A percentile compares a stretch with the other conserved stretches of the same genome.
These are phyloP conservation scores for Polyrhizophydium stewartii DNA, from an alignment of 371 early-diverging fungal genomes.

Conservation along the genomic window DNA sequence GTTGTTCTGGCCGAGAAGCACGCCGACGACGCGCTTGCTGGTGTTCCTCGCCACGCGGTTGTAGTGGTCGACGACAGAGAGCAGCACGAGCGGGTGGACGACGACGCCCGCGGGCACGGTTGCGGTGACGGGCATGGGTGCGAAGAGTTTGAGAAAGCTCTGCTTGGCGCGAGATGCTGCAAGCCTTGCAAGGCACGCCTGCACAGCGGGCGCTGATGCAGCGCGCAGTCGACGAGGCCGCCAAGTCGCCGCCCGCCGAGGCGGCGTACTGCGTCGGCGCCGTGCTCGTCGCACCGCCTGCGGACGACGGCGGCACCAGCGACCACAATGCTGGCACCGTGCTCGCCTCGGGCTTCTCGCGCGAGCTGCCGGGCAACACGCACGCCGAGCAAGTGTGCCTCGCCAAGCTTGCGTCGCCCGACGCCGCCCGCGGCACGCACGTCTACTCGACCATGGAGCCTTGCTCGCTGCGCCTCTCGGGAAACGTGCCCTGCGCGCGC, in stretches of 20 bases:
- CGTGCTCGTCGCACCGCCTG: slow-evolving; percentile 50
- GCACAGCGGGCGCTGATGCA: slow-evolving; percentile 45
- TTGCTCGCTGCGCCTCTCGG: slow-evolving; percentile 72
- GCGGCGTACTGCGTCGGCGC: slow-evolving; percentile 93
- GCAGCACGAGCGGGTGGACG: slow-evolving; percentile 97
- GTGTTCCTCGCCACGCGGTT: slow-evolving; percentile 95
- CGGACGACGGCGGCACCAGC: slow-evolving; percentile 24
- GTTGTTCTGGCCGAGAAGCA: slow-evolving; percentile 94
- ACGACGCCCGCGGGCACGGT: slow-evolving; percentile 52
- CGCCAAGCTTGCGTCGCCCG: slow-evolving; percentile 47
- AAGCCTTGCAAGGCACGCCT: not conserved
- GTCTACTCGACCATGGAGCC: slow-evolving; percentile 94
- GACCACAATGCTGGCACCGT: no score
- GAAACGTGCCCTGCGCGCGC: slow-evolving; percentile 66
- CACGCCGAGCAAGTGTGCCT: slow-evolving; percentile 88
- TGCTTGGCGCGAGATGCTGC: not conserved
- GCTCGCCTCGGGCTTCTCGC: slow-evolving; percentile 72
- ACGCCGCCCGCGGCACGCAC: slow-evolving; percentile 28
- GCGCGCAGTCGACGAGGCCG: slow-evolving; percentile 74
- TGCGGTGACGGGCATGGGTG: slow-evolving; percentile 6
- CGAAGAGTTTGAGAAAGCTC: not conserved
- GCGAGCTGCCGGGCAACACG: slow-evolving; percentile 87
- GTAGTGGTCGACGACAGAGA: slow-evolving; percentile 99
- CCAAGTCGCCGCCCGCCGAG: slow-evolving; percentile 66
- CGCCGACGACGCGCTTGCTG: slow-evolving; percentile 97